phyloP scores from a whole-genome alignment of 2,329 filamentous ascomycete genomes.

The Fusarium scirpi region DNA sequence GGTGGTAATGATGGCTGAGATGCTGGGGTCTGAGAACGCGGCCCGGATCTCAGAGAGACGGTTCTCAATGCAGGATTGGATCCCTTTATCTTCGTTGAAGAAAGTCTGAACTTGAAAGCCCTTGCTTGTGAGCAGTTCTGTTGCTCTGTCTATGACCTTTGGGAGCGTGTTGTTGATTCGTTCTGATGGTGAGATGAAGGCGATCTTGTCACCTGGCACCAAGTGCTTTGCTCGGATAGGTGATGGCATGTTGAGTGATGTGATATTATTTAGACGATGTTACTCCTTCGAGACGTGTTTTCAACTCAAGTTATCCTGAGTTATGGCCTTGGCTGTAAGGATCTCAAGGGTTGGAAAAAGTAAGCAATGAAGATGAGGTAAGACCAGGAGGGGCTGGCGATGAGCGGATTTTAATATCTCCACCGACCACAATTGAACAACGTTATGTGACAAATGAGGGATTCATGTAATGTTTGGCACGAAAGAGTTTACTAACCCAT shows the following conservation, averaged over 20 bases:
- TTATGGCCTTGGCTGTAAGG: too few species aligned
- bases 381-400: slow-evolving; percentile 1
- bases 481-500: background rate
- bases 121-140: slow-evolving; percentile 44
- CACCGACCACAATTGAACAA: background rate
- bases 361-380: too few species aligned
- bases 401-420: slow-evolving; percentile 4
- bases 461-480: too few species aligned
- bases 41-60: slow-evolving; percentile 54
- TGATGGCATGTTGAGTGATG: slow-evolving; percentile 21
- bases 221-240: slow-evolving; percentile 47
- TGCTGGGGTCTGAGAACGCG: slow-evolving; percentile 53
- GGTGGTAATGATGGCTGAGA: slow-evolving; percentile 56
- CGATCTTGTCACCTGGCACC: slow-evolving; percentile 54
- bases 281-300: too few species aligned
- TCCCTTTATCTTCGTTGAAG: slow-evolving; percentile 48
- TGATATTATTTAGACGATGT: too few species aligned
- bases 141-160: slow-evolving; percentile 48
- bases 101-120: slow-evolving; percentile 54
- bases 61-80: slow-evolving; percentile 52
- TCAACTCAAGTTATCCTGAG: too few species aligned
- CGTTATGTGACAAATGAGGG: slow-evolving; percentile 12
- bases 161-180: slow-evolving; percentile 52
- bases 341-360: too few species aligned
- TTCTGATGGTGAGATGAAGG: slow-evolving; percentile 55